These are phyloP conservation scores for Termitomyces sp. DNA, from an alignment of 768 basidiomycete species.

Conservation along the genomic window DNA sequence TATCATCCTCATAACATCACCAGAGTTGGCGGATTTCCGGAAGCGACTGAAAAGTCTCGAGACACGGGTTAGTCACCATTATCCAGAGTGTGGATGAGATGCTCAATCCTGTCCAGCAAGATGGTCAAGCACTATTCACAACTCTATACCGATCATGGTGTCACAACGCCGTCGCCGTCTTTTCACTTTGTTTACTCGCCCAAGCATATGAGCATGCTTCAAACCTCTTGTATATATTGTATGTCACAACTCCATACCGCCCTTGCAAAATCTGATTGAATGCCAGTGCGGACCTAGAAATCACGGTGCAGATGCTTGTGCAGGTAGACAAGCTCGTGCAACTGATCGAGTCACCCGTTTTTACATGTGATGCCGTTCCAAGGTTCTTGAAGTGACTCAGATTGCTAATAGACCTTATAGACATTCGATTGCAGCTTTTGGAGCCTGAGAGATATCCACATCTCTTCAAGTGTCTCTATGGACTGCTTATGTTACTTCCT, in stretches of 20 bases:
- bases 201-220: conserved; percentile 99
- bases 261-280: conserved; percentile 1
- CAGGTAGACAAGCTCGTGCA: conserved; percentile 98
- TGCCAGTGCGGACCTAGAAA: conserved; percentile 88
- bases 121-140: conserved; percentile 93
- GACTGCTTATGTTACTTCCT: conserved; percentile 93
- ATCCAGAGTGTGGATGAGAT: background rate
- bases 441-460: conserved; percentile 97
- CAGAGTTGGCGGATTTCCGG: conserved; percentile 93
- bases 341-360: conserved; percentile 96
- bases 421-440: conserved; percentile 87
- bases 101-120: conserved; percentile 55
- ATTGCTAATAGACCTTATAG: conserved; percentile 33
- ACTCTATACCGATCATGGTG: conserved; percentile 97
- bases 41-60: conserved; percentile 91
- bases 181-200: conserved; percentile 92
- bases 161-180: conserved; percentile 95
- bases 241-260: conserved; percentile 14
- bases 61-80: conserved; percentile 63
- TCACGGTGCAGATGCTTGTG: conserved; percentile 91
- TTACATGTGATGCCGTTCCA: conserved; percentile 70
- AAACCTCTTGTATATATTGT: conserved; percentile 95
- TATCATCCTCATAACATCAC: conserved; percentile 94
- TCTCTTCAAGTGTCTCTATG: conserved; percentile 97
- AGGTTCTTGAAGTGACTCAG: background rate